phyloP scores from a whole-genome alignment of 2,329 filamentous ascomycete species.

The Penicillium occitanis region DNA sequence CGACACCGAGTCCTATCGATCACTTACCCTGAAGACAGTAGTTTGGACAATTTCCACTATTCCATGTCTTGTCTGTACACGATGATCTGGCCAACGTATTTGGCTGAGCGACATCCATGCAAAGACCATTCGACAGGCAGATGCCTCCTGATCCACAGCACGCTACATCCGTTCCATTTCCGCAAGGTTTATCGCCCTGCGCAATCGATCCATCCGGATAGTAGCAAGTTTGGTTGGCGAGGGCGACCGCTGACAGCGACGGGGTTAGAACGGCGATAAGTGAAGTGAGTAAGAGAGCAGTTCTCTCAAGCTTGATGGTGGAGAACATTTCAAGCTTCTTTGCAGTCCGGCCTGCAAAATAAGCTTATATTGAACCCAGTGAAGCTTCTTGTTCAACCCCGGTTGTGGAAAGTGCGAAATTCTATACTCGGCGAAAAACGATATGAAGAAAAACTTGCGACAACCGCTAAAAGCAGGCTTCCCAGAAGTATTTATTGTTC shows the following conservation, averaged over 20 bases:
- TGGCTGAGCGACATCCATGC: slow-evolving; percentile 26
- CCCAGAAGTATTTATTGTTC: neutral
- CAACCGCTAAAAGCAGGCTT: neutral
- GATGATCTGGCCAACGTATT: slow-evolving; percentile 30
- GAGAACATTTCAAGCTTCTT: neutral
- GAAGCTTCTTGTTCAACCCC: neutral
- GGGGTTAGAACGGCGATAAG: slow-evolving; percentile 3
- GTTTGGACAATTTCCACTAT: slow-evolving; percentile 20
- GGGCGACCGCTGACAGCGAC: neutral
- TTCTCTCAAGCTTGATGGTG: neutral
- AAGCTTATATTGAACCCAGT: neutral
- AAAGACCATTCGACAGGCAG: slow-evolving; percentile 35
- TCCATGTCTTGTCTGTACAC: slow-evolving; percentile 34
- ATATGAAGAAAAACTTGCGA: too few species aligned
- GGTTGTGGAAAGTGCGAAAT: neutral
- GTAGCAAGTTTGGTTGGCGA: slow-evolving; percentile 27
- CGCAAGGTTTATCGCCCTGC: slow-evolving; percentile 28
- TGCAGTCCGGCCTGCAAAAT: neutral
- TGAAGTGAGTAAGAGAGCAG: slow-evolving; percentile 3
- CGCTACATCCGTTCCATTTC: slow-evolving; percentile 26
- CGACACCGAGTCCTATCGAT: neutral
- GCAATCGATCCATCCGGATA: slow-evolving; percentile 29
- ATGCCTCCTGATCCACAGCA: slow-evolving; percentile 30
- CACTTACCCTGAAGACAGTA: slow-evolving; percentile 17
- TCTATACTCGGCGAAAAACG: neutral